Conservation (phyloP, 2,329 filamentous ascomycete species). For the Lachnellula arida region DNA sequence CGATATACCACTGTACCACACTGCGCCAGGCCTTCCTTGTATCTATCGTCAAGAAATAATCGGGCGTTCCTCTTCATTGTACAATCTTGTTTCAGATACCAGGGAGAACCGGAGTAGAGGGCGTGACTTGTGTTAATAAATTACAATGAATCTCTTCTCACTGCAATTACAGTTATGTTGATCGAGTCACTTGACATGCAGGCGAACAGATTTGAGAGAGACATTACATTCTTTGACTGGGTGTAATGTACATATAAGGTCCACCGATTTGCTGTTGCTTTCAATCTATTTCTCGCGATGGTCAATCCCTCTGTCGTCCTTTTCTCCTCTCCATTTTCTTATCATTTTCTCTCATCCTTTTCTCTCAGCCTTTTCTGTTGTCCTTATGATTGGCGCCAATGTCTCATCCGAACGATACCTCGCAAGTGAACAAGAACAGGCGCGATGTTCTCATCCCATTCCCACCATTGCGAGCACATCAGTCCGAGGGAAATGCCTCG, state of each 20-base stretch:
- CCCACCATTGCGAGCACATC: no score
- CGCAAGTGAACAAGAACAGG: no score
- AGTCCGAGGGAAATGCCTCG: no score
- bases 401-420: no score
- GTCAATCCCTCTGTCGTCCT: no score
- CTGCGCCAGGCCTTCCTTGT: background rate
- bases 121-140: background rate
- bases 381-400: background rate
- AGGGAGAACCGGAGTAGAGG: background rate
- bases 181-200: no score
- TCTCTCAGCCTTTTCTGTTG: background rate
- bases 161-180: background rate
- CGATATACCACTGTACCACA: background rate
- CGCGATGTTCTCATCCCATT: no score
- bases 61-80: conserved; percentile 1
- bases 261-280: background rate
- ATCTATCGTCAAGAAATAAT: background rate
- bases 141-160: conserved; percentile 2
- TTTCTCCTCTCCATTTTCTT: background rate
- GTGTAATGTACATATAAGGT: no score
- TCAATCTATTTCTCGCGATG: background rate
- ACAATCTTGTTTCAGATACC: conserved; percentile 4
- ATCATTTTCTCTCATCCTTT: background rate
- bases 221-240: no score
- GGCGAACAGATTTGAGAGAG: no score